phyloP scores from a whole-genome alignment of 805 yeast genomes.

The Citeromyces matritensis region DNA sequence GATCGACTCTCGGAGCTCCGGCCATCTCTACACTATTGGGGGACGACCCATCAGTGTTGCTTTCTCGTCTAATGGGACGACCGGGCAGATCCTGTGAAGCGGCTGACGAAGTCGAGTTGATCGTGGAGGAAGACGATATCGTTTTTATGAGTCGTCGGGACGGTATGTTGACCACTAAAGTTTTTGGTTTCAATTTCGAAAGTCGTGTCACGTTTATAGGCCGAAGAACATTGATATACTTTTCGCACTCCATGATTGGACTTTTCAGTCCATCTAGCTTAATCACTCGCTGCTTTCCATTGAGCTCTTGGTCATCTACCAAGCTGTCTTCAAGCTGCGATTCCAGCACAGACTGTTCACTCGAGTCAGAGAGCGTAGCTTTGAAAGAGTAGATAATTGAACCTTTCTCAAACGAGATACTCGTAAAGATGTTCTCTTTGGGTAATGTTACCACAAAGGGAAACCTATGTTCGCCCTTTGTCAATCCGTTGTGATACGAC shows the following conservation, averaged over 20 bases:
- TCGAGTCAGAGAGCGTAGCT: conserved; percentile 20
- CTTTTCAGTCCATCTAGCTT: conserved; percentile 9
- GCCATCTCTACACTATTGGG: conserved; percentile 2
- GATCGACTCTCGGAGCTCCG: conserved; percentile 1
- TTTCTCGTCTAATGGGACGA: background rate
- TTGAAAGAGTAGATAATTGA: conserved; percentile 52
- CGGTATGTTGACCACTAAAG: conserved; percentile 46
- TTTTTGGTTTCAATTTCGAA: conserved; percentile 53
- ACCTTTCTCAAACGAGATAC: conserved; percentile 79
- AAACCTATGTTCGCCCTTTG: conserved; percentile 75
- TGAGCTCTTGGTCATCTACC: conserved; percentile 3
- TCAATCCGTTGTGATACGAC: conserved; percentile 26
- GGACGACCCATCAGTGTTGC: conserved; percentile 1
- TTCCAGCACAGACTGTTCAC: conserved; percentile 1
- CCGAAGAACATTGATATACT: conserved; percentile 40
- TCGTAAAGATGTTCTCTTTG: conserved; percentile 51
- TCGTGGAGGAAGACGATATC: conserved; percentile 23
- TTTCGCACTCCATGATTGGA: conserved; percentile 32
- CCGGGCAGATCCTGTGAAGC: conserved; percentile 1
- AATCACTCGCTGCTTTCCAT: conserved; percentile 3
- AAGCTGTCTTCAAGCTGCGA: conserved; percentile 1
- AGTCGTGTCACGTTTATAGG: conserved; percentile 63
- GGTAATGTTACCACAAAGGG: conserved; percentile 82
- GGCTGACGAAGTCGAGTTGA: conserved; percentile 12
- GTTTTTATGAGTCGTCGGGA: conserved; percentile 19